Percentiles rank a stretch among this genome's conserved stretches.
Evolutionary conservation across 2,329 filamentous ascomycete genomes (phyloP).

Genomic region (Cadophora luteo-olivacea): DNA sequence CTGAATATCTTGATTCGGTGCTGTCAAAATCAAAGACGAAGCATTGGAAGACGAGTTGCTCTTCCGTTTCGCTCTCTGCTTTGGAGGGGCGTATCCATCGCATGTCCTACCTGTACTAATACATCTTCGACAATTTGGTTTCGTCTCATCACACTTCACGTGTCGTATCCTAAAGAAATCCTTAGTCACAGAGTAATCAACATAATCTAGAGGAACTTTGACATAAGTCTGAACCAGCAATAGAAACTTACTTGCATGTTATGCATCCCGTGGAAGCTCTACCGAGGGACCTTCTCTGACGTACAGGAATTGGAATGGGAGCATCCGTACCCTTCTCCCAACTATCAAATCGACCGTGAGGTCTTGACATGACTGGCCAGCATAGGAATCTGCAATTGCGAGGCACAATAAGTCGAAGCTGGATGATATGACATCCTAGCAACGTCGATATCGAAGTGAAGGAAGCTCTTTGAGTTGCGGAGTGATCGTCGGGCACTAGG

Average conservation of each 20-base stretch:
- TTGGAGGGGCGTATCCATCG: conserved; percentile 1
- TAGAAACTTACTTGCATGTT: background rate
- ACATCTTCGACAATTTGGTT: conserved; percentile 1
- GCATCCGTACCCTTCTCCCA: background rate
- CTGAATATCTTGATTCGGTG: background rate
- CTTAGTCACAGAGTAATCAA: background rate
- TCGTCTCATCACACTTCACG: background rate
- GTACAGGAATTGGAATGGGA: background rate
- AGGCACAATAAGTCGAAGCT: background rate
- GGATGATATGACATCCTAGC: background rate
- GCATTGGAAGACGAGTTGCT: background rate
- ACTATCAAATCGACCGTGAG: background rate
- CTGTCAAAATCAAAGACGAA: background rate
- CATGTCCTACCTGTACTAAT: background rate
- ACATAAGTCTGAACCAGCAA: no score
- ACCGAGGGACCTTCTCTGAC: background rate
- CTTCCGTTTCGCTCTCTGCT: background rate
- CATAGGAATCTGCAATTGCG: background rate
- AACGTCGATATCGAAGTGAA: background rate
- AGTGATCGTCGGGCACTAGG: conserved; percentile 11
- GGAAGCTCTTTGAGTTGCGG: background rate
- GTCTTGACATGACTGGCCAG: background rate
- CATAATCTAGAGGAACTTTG: background rate
- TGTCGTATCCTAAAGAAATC: background rate
- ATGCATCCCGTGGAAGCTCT: background rate